Evolutionary conservation across 257 asterid species (phyloP).

Genomic region (Nicotiana obtusifolia): DNA sequence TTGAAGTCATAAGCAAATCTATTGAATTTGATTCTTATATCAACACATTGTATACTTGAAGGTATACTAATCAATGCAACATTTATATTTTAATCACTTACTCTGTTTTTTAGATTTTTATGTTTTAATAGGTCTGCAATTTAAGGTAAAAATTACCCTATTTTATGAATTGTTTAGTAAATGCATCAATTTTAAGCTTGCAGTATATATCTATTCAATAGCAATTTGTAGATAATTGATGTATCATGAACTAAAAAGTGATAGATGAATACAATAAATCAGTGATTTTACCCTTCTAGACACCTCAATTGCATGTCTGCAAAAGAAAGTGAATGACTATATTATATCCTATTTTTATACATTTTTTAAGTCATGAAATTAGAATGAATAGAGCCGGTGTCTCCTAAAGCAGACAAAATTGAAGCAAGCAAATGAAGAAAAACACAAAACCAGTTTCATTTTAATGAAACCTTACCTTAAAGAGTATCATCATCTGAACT

Average conservation of each 20-base stretch:
- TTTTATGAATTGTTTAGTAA: neutral
- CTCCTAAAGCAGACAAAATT: neutral
- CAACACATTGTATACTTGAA: too few relatives aligned
- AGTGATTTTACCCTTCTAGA: too few relatives aligned
- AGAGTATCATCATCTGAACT: conserved; percentile 56
- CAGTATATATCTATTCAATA: neutral
- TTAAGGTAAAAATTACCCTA: neutral
- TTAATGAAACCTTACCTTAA: neutral
- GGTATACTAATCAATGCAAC: neutral
- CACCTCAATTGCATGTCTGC: too few relatives aligned
- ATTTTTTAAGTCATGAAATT: too few relatives aligned
- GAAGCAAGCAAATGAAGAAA: neutral
- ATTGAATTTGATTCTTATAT: neutral
- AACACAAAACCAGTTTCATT: neutral
- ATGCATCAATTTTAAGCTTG: neutral
- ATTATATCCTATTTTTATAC: too few relatives aligned
- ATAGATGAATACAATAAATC: neutral
- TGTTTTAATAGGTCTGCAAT: neutral
- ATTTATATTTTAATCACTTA: neutral
- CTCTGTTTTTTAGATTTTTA: neutral
- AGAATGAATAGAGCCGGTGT: too few relatives aligned
- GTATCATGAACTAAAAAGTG: neutral
- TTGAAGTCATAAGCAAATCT: too few relatives aligned
- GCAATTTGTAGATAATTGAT: neutral
- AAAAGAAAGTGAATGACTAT: too few relatives aligned